Percentiles rank a stretch among this genome's conserved stretches.
These are phyloP conservation scores for Talaromyces liani DNA, from an alignment of 495 filamentous ascomycete species.

Conservation along the genomic window DNA sequence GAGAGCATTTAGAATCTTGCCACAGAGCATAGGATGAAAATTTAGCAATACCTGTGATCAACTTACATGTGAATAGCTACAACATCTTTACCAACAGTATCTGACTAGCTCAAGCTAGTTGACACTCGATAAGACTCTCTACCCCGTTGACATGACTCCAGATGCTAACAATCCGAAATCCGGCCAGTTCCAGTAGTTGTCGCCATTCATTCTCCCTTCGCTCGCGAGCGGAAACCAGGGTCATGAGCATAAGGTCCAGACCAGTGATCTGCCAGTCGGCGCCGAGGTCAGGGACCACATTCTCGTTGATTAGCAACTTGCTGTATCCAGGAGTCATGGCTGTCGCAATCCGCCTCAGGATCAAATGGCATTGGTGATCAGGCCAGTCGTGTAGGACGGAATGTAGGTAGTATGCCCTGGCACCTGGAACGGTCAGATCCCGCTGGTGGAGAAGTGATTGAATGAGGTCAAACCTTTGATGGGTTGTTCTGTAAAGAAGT, in stretches of 20 bases:
- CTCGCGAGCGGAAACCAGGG: constrained; percentile 23
- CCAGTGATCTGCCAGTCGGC: constrained; percentile 30
- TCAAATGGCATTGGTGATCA: constrained; percentile 32
- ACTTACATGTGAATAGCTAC: too few species aligned
- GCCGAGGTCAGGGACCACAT: constrained; percentile 35
- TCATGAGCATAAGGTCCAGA: constrained; percentile 42
- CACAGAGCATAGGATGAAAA: too few species aligned
- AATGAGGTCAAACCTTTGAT: constrained; percentile 10
- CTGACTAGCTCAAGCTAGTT: constrained; percentile 11
- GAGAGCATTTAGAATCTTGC: too few species aligned
- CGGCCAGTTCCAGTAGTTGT: constrained; percentile 39
- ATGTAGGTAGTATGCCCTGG: constrained; percentile 26
- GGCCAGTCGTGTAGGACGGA: constrained; percentile 45
- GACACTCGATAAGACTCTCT: constrained; percentile 24
- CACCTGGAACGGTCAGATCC: constrained; percentile 12
- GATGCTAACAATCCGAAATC: constrained; percentile 51
- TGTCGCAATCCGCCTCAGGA: constrained; percentile 34
- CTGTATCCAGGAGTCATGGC: constrained; percentile 42
- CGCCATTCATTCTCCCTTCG: constrained; percentile 23
- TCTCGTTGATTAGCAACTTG: constrained; percentile 45
- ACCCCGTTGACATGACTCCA: constrained; percentile 12
- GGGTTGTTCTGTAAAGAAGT: constrained; percentile 48
- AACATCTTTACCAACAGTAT: too few species aligned
- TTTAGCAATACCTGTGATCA: too few species aligned
- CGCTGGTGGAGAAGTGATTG: too few species aligned